These are phyloP conservation scores for Neoboletus brunneissimus DNA, from an alignment of 768 basidiomycete genomes.

Conservation along the genomic window DNA sequence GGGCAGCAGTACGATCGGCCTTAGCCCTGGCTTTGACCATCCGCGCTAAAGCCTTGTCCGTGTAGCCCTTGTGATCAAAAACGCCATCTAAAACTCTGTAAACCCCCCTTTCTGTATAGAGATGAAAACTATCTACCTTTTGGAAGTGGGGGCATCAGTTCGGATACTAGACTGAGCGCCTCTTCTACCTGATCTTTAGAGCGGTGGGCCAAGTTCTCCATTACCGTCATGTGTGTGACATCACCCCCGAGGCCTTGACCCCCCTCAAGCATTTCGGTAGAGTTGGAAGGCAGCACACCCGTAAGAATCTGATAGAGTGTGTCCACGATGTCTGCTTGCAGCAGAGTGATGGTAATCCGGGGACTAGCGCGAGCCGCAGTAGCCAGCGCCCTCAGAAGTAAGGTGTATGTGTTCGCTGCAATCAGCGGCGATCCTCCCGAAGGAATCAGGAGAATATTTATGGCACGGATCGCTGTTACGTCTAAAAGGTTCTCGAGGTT, in stretches of 20 bases:
- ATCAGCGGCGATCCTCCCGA: conserved; percentile 85
- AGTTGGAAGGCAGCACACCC: conserved; percentile 79
- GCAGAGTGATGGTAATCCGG: conserved; percentile 77
- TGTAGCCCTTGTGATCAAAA: conserved; percentile 88
- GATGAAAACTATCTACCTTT: conserved; percentile 55
- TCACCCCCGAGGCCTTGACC: conserved; percentile 84
- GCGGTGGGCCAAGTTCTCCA: conserved; percentile 94
- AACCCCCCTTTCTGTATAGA: neutral
- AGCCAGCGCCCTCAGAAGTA: conserved; percentile 81
- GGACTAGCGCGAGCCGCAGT: conserved; percentile 87
- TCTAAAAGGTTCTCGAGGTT: conserved; percentile 87
- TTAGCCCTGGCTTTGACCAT: conserved; percentile 82
- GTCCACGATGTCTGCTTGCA: conserved; percentile 91
- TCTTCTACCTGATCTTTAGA: conserved; percentile 98
- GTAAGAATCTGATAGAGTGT: conserved; percentile 95
- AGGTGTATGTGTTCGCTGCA: conserved; percentile 83
- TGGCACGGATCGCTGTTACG: conserved; percentile 70
- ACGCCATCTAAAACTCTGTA: conserved; percentile 68
- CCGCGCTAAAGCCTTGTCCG: conserved; percentile 77
- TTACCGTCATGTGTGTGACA: conserved; percentile 93
- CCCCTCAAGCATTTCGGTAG: conserved; percentile 48
- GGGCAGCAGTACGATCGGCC: conserved; percentile 71
- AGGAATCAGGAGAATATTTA: conserved; percentile 82
- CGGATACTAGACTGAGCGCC: conserved; percentile 81
- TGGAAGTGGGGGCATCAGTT: conserved; percentile 89